Conservation (phyloP, 306 rosid genomes). For the Cyclanthera cordifolia region DNA sequence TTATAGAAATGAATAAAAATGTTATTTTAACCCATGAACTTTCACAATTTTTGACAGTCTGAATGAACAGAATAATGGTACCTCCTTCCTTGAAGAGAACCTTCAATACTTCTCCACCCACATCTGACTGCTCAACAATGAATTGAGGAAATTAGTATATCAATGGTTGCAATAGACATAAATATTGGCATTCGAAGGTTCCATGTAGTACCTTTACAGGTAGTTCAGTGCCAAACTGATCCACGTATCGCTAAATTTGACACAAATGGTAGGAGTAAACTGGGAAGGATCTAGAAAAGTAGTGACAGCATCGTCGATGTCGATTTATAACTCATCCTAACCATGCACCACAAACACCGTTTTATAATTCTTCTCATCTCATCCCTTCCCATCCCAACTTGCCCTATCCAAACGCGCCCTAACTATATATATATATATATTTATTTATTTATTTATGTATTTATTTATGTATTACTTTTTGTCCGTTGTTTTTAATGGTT, state of each 20-base stretch:
- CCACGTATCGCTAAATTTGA: slow-evolving; percentile 40
- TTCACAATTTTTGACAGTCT: background rate
- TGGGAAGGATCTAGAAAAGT: background rate
- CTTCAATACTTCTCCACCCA: slow-evolving; percentile 80
- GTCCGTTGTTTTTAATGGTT: no score
- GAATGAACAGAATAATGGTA: slow-evolving; percentile 20
- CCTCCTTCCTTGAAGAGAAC: slow-evolving; percentile 87
- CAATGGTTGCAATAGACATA: background rate
- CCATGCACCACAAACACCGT: no score
- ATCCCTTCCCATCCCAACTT: no score
- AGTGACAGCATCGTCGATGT: no score
- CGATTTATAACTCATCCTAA: no score
- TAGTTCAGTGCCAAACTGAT: slow-evolving; percentile 76
- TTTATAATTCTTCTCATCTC: no score
- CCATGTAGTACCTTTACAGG: slow-evolving; percentile 55
- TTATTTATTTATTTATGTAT: no score
- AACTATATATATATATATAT: no score
- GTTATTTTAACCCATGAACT: no score
- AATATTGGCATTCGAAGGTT: slow-evolving; percentile 9
- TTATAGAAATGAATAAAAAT: no score
- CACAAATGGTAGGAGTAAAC: background rate
- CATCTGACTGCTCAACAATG: slow-evolving; percentile 63
- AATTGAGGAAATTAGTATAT: slow-evolving; percentile 11
- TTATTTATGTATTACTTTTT: no score
- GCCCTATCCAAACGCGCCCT: no score